Percentiles rank a stretch among this genome's conserved stretches.
phyloP scores from a whole-genome alignment of 768 basidiomycete species.

The Pulveroboletus ravenelii region DNA sequence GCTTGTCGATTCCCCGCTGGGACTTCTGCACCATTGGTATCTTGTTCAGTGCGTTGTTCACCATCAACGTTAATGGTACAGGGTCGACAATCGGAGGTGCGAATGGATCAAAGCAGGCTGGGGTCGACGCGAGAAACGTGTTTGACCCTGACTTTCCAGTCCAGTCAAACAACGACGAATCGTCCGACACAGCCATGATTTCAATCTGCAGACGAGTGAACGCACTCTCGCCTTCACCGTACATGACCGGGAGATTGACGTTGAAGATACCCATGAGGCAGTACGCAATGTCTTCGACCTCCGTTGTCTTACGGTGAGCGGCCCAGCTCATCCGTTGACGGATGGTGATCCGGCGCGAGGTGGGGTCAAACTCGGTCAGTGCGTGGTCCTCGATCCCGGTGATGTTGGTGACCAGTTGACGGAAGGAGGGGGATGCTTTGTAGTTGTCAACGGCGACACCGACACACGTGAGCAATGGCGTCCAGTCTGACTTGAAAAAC shows the following conservation, averaged over 20 bases:
- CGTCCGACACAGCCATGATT: slow-evolving; percentile 23
- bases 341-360: slow-evolving; percentile 11
- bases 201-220: slow-evolving; percentile 26
- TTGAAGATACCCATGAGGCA: slow-evolving; percentile 27
- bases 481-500: slow-evolving; percentile 26
- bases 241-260: slow-evolving; percentile 26
- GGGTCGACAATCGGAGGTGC: slow-evolving; percentile 11
- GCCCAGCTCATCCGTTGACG: slow-evolving; percentile 28
- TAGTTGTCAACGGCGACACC: slow-evolving; percentile 17
- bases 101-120: slow-evolving; percentile 23
- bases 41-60: slow-evolving; percentile 5
- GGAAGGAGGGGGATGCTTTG: slow-evolving; percentile 12
- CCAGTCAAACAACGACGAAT: slow-evolving; percentile 25
- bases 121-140: slow-evolving; percentile 16
- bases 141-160: slow-evolving; percentile 13
- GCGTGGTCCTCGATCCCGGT: slow-evolving; percentile 17
- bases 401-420: slow-evolving; percentile 11
- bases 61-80: slow-evolving; percentile 11
- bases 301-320: slow-evolving; percentile 25
- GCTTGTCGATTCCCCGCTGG: slow-evolving; percentile 10
- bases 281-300: slow-evolving; percentile 28
- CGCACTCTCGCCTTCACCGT: slow-evolving; percentile 27
- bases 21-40: slow-evolving; percentile 9
- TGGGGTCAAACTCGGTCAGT: slow-evolving; percentile 17
- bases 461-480: slow-evolving; percentile 7